Percentiles rank a stretch among this genome's conserved stretches.
Evolutionary conservation across 257 asterid species (phyloP).

Genomic region (Solanum chilense): DNA sequence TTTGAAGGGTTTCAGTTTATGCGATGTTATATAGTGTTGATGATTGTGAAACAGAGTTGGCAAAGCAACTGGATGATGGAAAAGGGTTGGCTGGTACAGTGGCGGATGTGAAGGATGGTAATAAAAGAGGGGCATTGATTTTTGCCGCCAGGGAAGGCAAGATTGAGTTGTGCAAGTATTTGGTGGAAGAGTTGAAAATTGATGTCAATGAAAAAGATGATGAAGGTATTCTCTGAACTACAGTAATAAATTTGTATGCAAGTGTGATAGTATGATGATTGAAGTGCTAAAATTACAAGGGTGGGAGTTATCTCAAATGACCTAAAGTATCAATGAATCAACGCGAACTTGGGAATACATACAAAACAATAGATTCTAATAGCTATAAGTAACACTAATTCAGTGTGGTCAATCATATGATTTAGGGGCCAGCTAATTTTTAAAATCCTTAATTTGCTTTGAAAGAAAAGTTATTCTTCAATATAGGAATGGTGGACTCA

Average conservation of each 20-base stretch:
- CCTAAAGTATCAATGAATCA: background rate
- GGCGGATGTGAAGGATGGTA: conserved; percentile 84
- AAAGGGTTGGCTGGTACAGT: conserved; percentile 67
- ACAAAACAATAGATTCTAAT: background rate
- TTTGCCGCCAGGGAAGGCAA: conserved; percentile 96
- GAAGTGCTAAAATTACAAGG: background rate
- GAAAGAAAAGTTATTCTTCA: background rate
- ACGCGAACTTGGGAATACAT: background rate
- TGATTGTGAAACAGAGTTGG: conserved; percentile 31
- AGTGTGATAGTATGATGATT: background rate
- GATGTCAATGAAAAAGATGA: conserved; percentile 72
- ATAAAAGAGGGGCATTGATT: conserved; percentile 88
- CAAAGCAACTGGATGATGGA: conserved; percentile 66
- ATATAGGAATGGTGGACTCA: background rate
- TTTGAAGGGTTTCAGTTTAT: background rate
- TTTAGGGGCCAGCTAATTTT: background rate
- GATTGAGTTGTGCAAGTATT: conserved; percentile 73
- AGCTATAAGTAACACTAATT: background rate
- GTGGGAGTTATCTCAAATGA: background rate
- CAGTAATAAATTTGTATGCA: background rate
- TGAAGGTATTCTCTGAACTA: conserved; percentile 40
- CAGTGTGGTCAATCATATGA: background rate
- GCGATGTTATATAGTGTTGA: background rate
- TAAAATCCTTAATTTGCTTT: background rate
- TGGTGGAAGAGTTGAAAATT: conserved; percentile 78